Evolutionary conservation across 2,329 filamentous ascomycete genomes (phyloP).

Genomic region (Curvularia sp.): DNA sequence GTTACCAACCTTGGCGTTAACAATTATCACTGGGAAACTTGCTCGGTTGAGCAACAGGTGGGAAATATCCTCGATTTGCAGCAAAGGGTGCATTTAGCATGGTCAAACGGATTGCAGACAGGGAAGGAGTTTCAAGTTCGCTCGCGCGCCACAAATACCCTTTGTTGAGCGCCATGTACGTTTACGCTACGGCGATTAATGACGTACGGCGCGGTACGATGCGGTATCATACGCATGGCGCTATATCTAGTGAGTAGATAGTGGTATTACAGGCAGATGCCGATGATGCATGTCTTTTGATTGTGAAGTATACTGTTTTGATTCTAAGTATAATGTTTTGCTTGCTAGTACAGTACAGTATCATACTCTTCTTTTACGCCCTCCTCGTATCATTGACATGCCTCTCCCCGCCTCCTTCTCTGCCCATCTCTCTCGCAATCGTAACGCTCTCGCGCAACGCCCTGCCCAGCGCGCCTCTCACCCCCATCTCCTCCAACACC

Average conservation of each 20-base stretch:
- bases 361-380: neutral
- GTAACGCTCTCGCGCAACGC: slow-evolving; percentile 45
- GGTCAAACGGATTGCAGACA: slow-evolving; percentile 11
- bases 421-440: slow-evolving; percentile 54
- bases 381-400: slow-evolving; percentile 55
- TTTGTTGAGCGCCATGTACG: slow-evolving; percentile 9
- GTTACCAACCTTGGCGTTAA: slow-evolving; percentile 16
- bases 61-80: slow-evolving; percentile 18
- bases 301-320: neutral
- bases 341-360: neutral
- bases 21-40: slow-evolving; percentile 6
- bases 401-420: slow-evolving; percentile 24
- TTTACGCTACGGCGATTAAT: slow-evolving; percentile 12
- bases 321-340: neutral
- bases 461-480: slow-evolving; percentile 37
- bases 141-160: slow-evolving; percentile 3
- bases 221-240: slow-evolving; percentile 3
- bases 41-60: slow-evolving; percentile 13
- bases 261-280: slow-evolving; percentile 12
- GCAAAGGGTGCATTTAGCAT: slow-evolving; percentile 19
- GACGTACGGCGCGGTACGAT: slow-evolving; percentile 5
- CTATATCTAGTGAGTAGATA: slow-evolving; percentile 15
- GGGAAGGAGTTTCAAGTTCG: slow-evolving; percentile 7
- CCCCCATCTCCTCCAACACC: slow-evolving; percentile 43
- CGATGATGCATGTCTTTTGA: neutral